Evolutionary conservation across 2,329 filamentous ascomycete species (phyloP).

Genomic region (Harringtonia lauricola): DNA sequence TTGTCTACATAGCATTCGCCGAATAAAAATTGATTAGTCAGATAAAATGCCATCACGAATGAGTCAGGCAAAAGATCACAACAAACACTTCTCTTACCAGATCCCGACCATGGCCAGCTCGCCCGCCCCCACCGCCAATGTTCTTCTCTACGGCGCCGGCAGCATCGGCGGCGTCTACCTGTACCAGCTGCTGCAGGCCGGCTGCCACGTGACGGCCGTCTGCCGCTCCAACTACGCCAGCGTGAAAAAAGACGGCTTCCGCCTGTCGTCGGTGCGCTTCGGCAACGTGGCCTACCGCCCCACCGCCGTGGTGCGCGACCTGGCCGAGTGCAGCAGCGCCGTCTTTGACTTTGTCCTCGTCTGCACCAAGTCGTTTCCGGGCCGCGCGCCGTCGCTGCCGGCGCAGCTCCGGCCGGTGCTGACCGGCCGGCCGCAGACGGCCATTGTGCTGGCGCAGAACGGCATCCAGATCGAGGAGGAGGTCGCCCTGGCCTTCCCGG

Average conservation of each 20-base stretch:
- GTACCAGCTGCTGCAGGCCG: slow-evolving; percentile 1
- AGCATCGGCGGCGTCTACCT: slow-evolving; percentile 1
- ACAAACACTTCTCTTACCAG: too few species aligned
- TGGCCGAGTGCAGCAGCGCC: neutral
- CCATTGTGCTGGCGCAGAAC: slow-evolving; percentile 2
- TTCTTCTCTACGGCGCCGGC: neutral
- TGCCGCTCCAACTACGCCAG: slow-evolving; percentile 1
- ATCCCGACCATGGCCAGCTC: too few species aligned
- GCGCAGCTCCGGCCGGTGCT: neutral
- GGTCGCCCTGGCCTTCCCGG: neutral
- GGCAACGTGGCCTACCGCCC: neutral
- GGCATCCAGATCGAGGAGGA: slow-evolving; percentile 2
- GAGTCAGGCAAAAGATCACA: too few species aligned
- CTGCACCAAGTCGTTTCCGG: slow-evolving; percentile 2
- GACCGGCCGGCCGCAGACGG: neutral
- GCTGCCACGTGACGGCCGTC: neutral
- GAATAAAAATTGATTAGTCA: too few species aligned
- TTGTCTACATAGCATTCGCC: too few species aligned
- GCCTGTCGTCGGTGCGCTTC: neutral
- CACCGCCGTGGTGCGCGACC: neutral
- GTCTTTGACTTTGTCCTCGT: slow-evolving; percentile 1
- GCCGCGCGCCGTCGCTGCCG: neutral
- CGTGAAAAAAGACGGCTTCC: neutral
- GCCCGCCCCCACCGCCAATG: too few species aligned
- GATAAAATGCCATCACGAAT: too few species aligned